Evolutionary conservation across 2,329 filamentous ascomycete genomes (phyloP).

Genomic region (Basipetospora chlamydospora): DNA sequence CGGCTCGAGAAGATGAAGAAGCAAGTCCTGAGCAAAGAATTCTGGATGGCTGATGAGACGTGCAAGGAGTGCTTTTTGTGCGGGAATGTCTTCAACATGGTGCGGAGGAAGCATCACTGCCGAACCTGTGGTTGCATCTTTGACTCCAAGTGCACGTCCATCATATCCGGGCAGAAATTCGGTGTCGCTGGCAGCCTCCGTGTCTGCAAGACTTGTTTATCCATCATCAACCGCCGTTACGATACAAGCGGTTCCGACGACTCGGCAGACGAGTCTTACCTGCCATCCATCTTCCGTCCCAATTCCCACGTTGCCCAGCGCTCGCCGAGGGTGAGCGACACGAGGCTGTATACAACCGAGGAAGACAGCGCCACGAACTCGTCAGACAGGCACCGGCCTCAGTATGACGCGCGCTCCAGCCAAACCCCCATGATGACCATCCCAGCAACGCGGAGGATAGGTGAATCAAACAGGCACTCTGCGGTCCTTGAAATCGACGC

Average conservation of each 20-base stretch:
- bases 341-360: too few species aligned
- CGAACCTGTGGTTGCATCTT: constrained; percentile 96
- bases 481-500: constrained; percentile 82
- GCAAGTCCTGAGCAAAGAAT: constrained; percentile 84
- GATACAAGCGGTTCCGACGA: constrained; percentile 80
- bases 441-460: constrained; percentile 47
- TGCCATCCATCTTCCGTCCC: constrained; percentile 47
- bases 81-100: constrained; percentile 79
- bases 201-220: constrained; percentile 85
- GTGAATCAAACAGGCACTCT: constrained; percentile 72
- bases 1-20: constrained; percentile 61
- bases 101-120: constrained; percentile 92
- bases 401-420: constrained; percentile 37
- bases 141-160: constrained; percentile 85
- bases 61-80: constrained; percentile 96
- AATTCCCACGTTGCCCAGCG: constrained; percentile 36
- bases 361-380: too few species aligned
- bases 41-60: constrained; percentile 99
- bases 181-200: constrained; percentile 72
- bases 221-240: constrained; percentile 78
- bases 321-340: too few species aligned
- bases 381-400: background rate
- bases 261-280: constrained; percentile 61
- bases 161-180: constrained; percentile 79
- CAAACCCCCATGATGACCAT: constrained; percentile 60